phyloP scores from a whole-genome alignment of 306 rosid species.

The Vigna reflexopilosa region DNA sequence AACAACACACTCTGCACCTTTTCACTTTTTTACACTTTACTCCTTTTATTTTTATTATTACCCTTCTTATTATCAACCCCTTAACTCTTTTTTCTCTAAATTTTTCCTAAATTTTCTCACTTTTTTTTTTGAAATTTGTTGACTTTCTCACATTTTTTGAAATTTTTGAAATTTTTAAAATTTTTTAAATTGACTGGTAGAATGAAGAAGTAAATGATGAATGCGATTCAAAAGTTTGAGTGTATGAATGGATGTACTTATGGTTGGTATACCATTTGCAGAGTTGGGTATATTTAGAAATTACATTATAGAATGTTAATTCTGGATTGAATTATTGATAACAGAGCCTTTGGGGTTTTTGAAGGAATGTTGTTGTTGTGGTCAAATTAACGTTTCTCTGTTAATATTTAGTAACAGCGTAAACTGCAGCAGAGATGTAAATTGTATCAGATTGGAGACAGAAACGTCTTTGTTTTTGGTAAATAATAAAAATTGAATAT shows the following conservation, averaged over 20 bases:
- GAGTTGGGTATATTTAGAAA: not conserved
- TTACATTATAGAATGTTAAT: slow-evolving; percentile 11
- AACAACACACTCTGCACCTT: slow-evolving; percentile 42
- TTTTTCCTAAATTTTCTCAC: not conserved
- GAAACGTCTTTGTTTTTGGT: not conserved
- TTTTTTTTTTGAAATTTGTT: not conserved
- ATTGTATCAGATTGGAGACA: not conserved
- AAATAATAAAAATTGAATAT: not conserved
- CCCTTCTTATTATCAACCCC: too few species aligned
- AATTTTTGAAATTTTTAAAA: not conserved
- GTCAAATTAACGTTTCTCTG: too few species aligned
- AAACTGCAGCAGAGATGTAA: not conserved
- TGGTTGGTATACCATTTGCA: not conserved
- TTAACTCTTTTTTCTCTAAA: too few species aligned
- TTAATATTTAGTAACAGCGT: too few species aligned
- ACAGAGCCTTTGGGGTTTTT: not conserved
- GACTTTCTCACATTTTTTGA: not conserved
- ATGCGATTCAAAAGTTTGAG: not conserved
- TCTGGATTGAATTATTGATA: too few species aligned
- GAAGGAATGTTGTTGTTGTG: not conserved
- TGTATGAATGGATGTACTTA: slow-evolving; percentile 3
- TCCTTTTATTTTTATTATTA: not conserved
- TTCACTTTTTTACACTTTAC: not conserved
- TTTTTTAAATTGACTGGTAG: too few species aligned
- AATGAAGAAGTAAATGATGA: not conserved